A percentile compares a stretch with the other conserved stretches of the same genome.
Conservation (phyloP, 2,329 filamentous ascomycete genomes). For the Hortaea werneckii region DNA sequence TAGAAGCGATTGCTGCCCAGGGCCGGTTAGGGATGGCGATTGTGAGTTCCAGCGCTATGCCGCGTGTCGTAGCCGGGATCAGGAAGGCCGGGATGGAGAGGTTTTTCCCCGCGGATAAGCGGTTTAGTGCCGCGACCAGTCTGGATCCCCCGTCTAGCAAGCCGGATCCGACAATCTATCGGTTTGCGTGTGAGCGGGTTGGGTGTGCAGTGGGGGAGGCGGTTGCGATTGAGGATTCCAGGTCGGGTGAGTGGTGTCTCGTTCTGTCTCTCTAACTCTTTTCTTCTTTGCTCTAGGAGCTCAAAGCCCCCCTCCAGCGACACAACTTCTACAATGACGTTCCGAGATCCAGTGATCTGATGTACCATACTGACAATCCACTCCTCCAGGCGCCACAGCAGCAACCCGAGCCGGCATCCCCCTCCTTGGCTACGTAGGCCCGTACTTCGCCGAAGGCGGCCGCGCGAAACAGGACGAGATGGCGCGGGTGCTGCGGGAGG, state of each 20-base stretch:
- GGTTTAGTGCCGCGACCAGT: slow-evolving; percentile 75
- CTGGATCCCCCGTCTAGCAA: slow-evolving; percentile 71
- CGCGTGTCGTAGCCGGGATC: slow-evolving; percentile 66
- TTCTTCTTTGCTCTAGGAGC: too few relatives aligned
- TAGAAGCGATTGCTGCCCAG: slow-evolving; percentile 47
- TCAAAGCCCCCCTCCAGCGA: too few relatives aligned
- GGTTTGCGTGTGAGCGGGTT: slow-evolving; percentile 63
- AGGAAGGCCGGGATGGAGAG: slow-evolving; percentile 68
- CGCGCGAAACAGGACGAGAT: slow-evolving; percentile 49
- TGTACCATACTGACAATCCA: neutral
- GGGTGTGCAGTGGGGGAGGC: slow-evolving; percentile 61
- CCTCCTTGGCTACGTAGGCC: slow-evolving; percentile 75
- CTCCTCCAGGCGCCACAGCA: slow-evolving; percentile 52
- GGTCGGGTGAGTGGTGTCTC: slow-evolving; percentile 43
- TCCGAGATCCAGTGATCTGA: too few relatives aligned
- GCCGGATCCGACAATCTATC: slow-evolving; percentile 82
- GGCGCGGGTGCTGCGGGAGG: slow-evolving; percentile 38
- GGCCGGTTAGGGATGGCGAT: slow-evolving; percentile 59
- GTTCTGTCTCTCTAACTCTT: too few relatives aligned
- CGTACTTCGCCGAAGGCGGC: slow-evolving; percentile 55
- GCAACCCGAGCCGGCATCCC: slow-evolving; percentile 68
- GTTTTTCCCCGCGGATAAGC: slow-evolving; percentile 64
- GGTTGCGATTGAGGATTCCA: slow-evolving; percentile 80
- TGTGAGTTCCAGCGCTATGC: slow-evolving; percentile 69
- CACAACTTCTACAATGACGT: too few relatives aligned